Evolutionary conservation across 345 rosid species (phyloP).

Genomic region (Heritiera littoralis): DNA sequence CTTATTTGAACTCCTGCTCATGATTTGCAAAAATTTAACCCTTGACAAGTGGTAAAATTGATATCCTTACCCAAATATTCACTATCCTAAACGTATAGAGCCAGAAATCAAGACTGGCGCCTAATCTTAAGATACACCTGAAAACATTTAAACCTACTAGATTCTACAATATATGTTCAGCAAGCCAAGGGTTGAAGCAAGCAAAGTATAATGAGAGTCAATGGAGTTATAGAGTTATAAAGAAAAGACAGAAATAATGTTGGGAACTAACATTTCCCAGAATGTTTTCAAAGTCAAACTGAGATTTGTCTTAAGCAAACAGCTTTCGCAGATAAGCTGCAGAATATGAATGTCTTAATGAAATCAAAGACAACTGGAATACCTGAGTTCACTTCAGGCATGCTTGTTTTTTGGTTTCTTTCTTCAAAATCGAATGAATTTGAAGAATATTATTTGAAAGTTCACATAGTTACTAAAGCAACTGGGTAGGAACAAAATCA

Average conservation of each 20-base stretch:
- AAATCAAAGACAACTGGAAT: not conserved
- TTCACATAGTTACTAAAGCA: not conserved
- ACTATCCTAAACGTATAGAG: no score
- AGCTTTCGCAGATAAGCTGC: not conserved
- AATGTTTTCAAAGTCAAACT: not conserved
- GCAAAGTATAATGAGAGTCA: not conserved
- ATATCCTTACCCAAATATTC: no score
- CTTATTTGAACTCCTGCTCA: no score
- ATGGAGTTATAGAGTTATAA: not conserved
- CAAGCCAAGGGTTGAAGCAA: not conserved
- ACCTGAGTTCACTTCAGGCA: constrained; percentile 12
- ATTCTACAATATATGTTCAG: not conserved
- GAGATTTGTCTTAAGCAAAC: constrained; percentile 9
- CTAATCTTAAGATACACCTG: no score
- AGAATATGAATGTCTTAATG: not conserved
- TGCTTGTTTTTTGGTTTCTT: not conserved
- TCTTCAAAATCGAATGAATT: constrained; percentile 53
- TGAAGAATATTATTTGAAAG: constrained; percentile 44
- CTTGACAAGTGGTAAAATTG: no score
- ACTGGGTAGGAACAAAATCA: constrained; percentile 33
- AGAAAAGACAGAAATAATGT: not conserved
- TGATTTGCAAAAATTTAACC: no score
- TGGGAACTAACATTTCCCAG: not conserved
- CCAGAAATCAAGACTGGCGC: no score
- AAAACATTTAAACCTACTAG: no score